These are phyloP conservation scores for Plasmodium gaboni DNA, from an alignment of 169 alveolate species.

Conservation along the genomic window DNA sequence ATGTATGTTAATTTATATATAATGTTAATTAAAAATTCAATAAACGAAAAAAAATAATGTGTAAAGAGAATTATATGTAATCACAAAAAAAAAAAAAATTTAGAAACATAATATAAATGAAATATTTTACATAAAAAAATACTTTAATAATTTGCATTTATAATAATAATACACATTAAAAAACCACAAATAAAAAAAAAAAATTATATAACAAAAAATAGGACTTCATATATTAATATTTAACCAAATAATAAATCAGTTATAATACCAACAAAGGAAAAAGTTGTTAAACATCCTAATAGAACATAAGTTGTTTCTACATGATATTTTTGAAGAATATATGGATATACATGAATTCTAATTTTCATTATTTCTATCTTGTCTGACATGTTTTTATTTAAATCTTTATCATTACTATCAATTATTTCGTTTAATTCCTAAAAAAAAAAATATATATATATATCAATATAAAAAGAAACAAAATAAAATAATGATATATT, in stretches of 20 bases:
- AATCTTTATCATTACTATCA: constrained; percentile 7
- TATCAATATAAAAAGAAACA: too few relatives aligned
- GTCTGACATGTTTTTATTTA: constrained; percentile 45
- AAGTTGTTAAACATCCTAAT: constrained; percentile 58
- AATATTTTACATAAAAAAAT: constrained; percentile 28
- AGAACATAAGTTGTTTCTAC: constrained; percentile 73
- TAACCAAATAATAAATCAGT: constrained; percentile 67
- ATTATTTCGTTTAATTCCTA: constrained; percentile 63
- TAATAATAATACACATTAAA: too few relatives aligned
- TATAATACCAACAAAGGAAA: constrained; percentile 73
- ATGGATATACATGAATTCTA: constrained; percentile 73
- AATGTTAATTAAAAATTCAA: too few relatives aligned
- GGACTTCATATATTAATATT: constrained; percentile 4
- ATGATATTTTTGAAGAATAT: constrained; percentile 68
- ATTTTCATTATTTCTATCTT: constrained; percentile 75
- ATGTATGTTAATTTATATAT: too few relatives aligned
- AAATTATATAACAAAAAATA: too few relatives aligned
- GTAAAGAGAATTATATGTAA: too few relatives aligned
- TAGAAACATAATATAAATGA: too few relatives aligned
- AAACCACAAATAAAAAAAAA: too few relatives aligned
- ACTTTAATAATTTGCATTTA: not conserved
- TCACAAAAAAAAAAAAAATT: too few relatives aligned
- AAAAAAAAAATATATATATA: constrained; percentile 6
- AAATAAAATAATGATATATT: not conserved
- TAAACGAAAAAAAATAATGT: too few relatives aligned